A percentile compares a stretch with the other conserved stretches of the same genome.
These are phyloP conservation scores for Auricularia sp. DNA, from an alignment of 768 basidiomycete genomes.

Conservation along the genomic window DNA sequence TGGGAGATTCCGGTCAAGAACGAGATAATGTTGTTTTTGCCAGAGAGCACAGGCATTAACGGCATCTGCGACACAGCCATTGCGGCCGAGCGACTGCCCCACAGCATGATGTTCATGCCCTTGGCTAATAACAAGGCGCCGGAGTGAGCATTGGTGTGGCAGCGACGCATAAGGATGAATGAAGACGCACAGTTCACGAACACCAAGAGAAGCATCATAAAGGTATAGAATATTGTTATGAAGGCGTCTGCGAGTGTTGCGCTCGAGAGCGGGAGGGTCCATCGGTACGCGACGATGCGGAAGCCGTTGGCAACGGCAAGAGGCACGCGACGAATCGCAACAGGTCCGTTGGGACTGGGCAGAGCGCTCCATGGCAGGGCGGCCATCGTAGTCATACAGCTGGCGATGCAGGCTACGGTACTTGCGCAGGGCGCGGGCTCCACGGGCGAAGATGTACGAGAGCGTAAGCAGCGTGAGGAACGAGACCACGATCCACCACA, in stretches of 20 bases:
- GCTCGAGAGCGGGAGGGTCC: constrained; percentile 16
- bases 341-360: neutral
- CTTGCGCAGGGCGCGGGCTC: neutral
- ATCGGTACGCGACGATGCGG: constrained; percentile 23
- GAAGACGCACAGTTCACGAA: constrained; percentile 5
- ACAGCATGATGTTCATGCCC: constrained; percentile 13
- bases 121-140: neutral
- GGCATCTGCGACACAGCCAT: constrained; percentile 42
- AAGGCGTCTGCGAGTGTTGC: constrained; percentile 9
- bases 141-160: no score
- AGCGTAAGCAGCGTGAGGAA: neutral
- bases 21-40: constrained; percentile 47
- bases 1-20: constrained; percentile 41
- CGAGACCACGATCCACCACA: neutral
- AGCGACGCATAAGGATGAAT: neutral
- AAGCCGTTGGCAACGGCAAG: constrained; percentile 18
- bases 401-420: neutral
- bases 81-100: constrained; percentile 29
- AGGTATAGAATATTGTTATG: constrained; percentile 6
- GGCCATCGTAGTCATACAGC: neutral
- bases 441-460: neutral
- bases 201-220: constrained; percentile 5
- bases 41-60: constrained; percentile 46
- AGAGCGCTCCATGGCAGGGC: neutral
- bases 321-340: constrained; percentile 15